Percentiles rank a stretch among this genome's conserved stretches.
These are phyloP conservation scores for Amylostereum areolatum DNA, from an alignment of 1,284 basidiomycete genomes.

Conservation along the genomic window DNA sequence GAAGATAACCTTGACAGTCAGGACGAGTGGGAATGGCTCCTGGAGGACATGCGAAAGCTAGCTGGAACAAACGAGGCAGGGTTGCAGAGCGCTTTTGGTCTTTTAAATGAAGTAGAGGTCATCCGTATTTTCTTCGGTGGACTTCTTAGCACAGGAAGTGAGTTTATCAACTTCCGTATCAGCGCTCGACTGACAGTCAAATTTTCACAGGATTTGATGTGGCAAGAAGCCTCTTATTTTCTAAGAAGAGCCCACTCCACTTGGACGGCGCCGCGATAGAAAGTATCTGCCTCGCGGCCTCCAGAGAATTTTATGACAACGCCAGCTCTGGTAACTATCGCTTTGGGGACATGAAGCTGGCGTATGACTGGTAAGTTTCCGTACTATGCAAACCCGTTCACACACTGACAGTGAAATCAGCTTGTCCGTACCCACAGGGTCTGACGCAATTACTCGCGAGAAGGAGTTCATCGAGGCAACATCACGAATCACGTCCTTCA, in stretches of 20 bases:
- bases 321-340: slow-evolving; percentile 88
- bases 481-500: slow-evolving; percentile 78
- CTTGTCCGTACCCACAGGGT: slow-evolving; percentile 63
- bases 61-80: slow-evolving; percentile 58
- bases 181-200: slow-evolving; percentile 7
- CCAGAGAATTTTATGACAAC: slow-evolving; percentile 90
- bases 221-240: slow-evolving; percentile 61
- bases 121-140: slow-evolving; percentile 79
- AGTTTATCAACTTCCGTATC: slow-evolving; percentile 33
- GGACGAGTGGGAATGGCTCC: slow-evolving; percentile 79
- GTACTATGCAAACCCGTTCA: slow-evolving; percentile 5
- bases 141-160: slow-evolving; percentile 79
- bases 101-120: slow-evolving; percentile 67
- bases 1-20: slow-evolving; percentile 50
- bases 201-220: slow-evolving; percentile 65
- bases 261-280: slow-evolving; percentile 56
- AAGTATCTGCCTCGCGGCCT: slow-evolving; percentile 73
- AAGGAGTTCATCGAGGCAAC: slow-evolving; percentile 95
- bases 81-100: slow-evolving; percentile 72
- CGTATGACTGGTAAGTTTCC: slow-evolving; percentile 80
- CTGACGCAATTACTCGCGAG: slow-evolving; percentile 61
- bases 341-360: slow-evolving; percentile 89
- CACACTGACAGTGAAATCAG: slow-evolving; percentile 34
- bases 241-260: slow-evolving; percentile 43
- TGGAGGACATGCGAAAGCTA: slow-evolving; percentile 87